Conservation (phyloP, 2,329 filamentous ascomycete species). For the Dactylellina drechsleri region DNA sequence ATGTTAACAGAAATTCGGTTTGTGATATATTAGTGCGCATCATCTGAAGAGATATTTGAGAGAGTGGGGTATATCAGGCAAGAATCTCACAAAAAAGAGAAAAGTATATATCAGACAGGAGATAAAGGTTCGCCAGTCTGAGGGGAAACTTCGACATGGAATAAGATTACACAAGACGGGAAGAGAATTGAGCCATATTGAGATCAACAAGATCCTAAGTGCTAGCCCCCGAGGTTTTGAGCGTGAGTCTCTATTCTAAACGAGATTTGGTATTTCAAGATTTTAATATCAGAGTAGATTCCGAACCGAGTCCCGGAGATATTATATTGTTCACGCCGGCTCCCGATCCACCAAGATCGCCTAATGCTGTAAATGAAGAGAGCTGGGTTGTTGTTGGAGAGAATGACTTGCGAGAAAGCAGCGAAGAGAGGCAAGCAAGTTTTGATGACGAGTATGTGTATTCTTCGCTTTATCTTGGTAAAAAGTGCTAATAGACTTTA, state of each 20-base stretch:
- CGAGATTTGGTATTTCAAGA: neutral
- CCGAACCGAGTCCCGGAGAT: constrained; percentile 1
- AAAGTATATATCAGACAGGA: constrained; percentile 12
- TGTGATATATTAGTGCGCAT: neutral
- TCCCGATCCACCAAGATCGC: neutral
- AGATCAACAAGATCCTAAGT: constrained; percentile 9
- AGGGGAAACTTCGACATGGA: constrained; percentile 3
- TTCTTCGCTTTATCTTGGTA: neutral
- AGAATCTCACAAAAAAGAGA: constrained; percentile 8
- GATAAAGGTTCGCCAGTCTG: constrained; percentile 3
- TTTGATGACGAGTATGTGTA: neutral
- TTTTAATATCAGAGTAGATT: neutral
- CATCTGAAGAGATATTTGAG: constrained; percentile 15
- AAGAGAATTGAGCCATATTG: neutral
- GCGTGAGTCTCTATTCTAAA: neutral
- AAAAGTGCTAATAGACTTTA: neutral
- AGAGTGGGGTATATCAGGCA: constrained; percentile 11
- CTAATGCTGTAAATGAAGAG: neutral
- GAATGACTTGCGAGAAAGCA: neutral
- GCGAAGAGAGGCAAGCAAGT: neutral
- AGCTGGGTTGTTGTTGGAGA: constrained; percentile 16
- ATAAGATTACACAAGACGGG: constrained; percentile 6
- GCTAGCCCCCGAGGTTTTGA: constrained; percentile 6
- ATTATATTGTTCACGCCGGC: constrained; percentile 9
- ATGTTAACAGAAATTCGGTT: neutral